Evolutionary conservation across 495 filamentous ascomycete species (phyloP), one percentile per base, ranked within the genome.

Genomic region (Podospora pseudocomata): DNA sequence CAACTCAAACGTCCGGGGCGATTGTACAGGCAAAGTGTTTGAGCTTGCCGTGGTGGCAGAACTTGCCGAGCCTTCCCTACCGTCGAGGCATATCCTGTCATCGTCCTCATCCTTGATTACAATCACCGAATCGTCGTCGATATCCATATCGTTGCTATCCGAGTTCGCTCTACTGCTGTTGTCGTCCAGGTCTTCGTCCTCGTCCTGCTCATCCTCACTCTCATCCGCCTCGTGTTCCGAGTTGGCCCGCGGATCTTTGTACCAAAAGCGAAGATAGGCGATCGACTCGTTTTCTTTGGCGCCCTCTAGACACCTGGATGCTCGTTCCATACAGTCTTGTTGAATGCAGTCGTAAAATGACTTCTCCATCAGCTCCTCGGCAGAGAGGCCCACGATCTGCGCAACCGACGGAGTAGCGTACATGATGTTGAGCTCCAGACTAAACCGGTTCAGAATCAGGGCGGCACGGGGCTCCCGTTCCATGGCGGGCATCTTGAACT

Each of bases 271-370:
- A 63, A 97, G 82, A 72, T 97, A 97, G 16, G 93, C 92, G 71
- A 97, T 96, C 15, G 93, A 96, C 70, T 96, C 92, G 71, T 97
- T 96, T n/a, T 88, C 89, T 75, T 97, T 96, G 6, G 93, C 93
- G 70, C 88, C 89, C 74, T 96, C 92, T 57, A 97, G 78, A 70
- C 89, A 92, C 67, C 87, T 84, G 15, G 93, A 86, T 16, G 91
- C 92, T 71, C 93, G 90, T 16, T 83, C 79, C 26, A 94, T 78
- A 70, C 91, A 94, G 66, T 91, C 89, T 69, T 90, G 87, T 60
- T 90, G 85, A 28, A 94, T 94, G 70, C 90, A 92, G 68, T 91
- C 89, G 73, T 93, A 94, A 70, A 94, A 93, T 70, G 90, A 91
- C 66, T 86, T 88, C 11, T 89, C 87, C 68, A 86, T 81, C 54